Conservation (phyloP, 768 basidiomycete species). For the Naematelia aurantialba region DNA sequence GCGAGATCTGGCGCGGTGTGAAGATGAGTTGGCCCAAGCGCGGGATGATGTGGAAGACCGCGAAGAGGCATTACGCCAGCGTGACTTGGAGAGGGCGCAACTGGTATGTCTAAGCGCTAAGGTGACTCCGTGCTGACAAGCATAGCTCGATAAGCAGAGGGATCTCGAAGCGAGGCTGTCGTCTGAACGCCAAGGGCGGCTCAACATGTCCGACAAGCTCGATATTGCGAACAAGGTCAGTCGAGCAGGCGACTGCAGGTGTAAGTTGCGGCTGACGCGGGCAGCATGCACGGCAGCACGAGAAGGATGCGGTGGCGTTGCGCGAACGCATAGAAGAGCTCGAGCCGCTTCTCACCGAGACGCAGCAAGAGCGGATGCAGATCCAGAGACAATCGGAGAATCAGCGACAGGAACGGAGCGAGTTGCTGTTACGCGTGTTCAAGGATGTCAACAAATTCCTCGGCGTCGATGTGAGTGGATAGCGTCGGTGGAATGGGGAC, state of each 20-base stretch:
- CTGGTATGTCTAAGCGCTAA: constrained; percentile 55
- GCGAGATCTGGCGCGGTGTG: constrained; percentile 74
- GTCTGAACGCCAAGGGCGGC: constrained; percentile 76
- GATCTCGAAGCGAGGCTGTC: constrained; percentile 76
- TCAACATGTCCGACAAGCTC: constrained; percentile 87
- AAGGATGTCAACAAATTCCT: constrained; percentile 93
- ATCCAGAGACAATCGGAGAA: constrained; percentile 81
- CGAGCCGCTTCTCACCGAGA: constrained; percentile 65
- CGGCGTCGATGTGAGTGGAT: constrained; percentile 53
- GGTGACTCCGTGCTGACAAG: too few relatives aligned
- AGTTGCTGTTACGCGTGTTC: constrained; percentile 82
- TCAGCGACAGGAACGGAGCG: constrained; percentile 89
- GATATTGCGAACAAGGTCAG: constrained; percentile 61
- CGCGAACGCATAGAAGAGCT: constrained; percentile 67
- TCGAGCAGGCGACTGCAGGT: background rate
- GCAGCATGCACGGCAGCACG: constrained; percentile 61
- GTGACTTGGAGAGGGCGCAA: constrained; percentile 69
- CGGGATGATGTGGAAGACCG: constrained; percentile 66
- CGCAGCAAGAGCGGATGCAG: constrained; percentile 54
- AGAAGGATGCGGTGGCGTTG: constrained; percentile 62
- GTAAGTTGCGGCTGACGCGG: background rate
- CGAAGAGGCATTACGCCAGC: constrained; percentile 64
- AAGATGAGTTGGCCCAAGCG: constrained; percentile 71
- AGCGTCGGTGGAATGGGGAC: background rate
- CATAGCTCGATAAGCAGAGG: constrained; percentile 67